Conservation (phyloP, 345 rosid genomes). For the Eucalyptus decipiens region DNA sequence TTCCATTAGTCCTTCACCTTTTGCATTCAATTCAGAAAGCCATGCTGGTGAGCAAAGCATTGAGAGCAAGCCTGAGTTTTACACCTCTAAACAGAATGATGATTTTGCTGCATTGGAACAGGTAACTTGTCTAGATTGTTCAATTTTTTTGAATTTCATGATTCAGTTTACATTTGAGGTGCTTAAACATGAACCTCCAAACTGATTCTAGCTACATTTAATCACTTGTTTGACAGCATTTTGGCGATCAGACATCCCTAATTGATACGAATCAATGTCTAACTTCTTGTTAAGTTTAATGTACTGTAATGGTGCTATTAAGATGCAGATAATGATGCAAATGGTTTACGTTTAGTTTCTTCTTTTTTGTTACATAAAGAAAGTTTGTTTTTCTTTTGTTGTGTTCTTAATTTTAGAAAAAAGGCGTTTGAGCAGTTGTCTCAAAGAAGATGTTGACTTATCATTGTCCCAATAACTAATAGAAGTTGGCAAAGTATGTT, state of each 20-base stretch:
- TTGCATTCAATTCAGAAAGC: conserved; percentile 7
- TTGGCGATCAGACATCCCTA: not conserved
- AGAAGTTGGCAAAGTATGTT: not conserved
- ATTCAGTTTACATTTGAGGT: not conserved
- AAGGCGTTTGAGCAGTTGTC: not conserved
- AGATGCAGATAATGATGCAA: not conserved
- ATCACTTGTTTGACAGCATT: not conserved
- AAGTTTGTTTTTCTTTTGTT: not conserved
- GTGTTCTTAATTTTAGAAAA: not conserved
- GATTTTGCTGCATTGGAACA: conserved; percentile 93
- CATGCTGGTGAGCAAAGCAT: conserved; percentile 9
- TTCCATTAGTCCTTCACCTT: conserved; percentile 9
- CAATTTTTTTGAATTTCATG: not conserved
- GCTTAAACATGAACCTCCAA: not conserved
- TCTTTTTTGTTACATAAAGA: not conserved
- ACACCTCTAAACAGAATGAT: conserved; percentile 52
- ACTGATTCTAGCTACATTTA: not conserved
- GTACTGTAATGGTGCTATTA: not conserved
- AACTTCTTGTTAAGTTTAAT: not conserved
- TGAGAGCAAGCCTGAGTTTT: conserved; percentile 29
- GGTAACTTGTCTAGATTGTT: conserved; percentile 22
- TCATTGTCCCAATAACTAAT: not conserved
- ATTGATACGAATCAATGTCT: not conserved
- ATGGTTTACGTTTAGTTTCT: not conserved
- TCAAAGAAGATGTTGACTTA: not conserved